phyloP scores from a whole-genome alignment of 768 basidiomycete genomes.

The Tricholoma bakamatsutake region DNA sequence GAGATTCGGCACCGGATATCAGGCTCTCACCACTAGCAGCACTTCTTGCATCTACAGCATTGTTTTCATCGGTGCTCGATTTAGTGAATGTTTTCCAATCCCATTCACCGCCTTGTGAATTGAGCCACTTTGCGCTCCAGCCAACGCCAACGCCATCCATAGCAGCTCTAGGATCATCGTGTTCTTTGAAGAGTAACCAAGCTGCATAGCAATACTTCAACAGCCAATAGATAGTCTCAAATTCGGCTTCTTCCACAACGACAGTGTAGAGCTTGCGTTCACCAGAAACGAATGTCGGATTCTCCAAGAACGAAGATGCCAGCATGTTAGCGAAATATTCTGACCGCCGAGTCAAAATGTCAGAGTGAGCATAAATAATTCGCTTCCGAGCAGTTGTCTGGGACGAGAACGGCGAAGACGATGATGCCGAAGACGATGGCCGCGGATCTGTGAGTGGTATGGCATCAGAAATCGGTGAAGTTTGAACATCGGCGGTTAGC shows the following conservation, averaged over 20 bases:
- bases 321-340: conserved; percentile 79
- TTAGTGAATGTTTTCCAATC: conserved; percentile 63
- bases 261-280: conserved; percentile 58
- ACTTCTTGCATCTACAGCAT: conserved; percentile 10
- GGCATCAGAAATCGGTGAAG: conserved; percentile 21
- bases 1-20: conserved; percentile 22
- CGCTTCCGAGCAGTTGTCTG: conserved; percentile 61
- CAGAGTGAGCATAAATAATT: conserved; percentile 72
- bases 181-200: conserved; percentile 63
- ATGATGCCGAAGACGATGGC: conserved; percentile 38
- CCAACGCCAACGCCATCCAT: conserved; percentile 65
- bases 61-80: conserved; percentile 28
- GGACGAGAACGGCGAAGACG: conserved; percentile 34
- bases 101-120: conserved; percentile 49
- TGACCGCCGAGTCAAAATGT: conserved; percentile 66
- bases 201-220: conserved; percentile 74
- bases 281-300: conserved; percentile 27
- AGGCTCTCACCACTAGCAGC: conserved; percentile 44
- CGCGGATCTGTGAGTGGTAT: conserved; percentile 26
- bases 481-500: conserved; percentile 21
- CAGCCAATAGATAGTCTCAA: conserved; percentile 74
- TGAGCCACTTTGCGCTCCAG: conserved; percentile 57
- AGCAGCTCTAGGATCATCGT: conserved; percentile 62
- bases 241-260: conserved; percentile 75
- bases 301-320: conserved; percentile 65